Evolutionary conservation across 2,329 filamentous ascomycete genomes (phyloP), one percentile per base, ranked within the genome.

Genomic region (Colletotrichum tofieldiae): DNA sequence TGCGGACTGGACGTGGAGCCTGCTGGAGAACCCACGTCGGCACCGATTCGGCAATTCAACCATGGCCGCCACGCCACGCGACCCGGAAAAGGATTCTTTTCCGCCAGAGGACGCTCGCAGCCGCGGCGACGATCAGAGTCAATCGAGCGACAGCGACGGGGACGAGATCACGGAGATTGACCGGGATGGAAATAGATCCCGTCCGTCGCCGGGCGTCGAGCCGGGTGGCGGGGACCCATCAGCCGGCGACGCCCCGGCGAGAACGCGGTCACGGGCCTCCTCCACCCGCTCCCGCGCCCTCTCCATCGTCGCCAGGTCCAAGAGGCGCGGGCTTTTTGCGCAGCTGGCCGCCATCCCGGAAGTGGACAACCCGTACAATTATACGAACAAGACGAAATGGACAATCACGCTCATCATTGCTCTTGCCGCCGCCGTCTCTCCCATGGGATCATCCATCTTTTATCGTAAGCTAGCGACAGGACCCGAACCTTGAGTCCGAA

Each of bases 401-500:
- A 88, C 90, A 72, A 91, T 98, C 75, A 97, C 95, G 0, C 85
- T 90, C 45, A 89, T 96, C 59, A 89, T 98, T 56, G 93, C 94
- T 1, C 78, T 95, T 20, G 94, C 94, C 3, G 94, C 90, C 1
- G 91, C 92, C 18, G 93, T 90, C 0, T 94, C 93, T 0, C 95
- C 95, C 0, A 90, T 98, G 84, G 95, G 95, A 1, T 95, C 93
- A 37, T 90, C 93, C 1, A 95, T 98, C 66, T 91, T 98, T 69
- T 92, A 96, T 76, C 94, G 93, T 94, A 82, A 82, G 91, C 86
- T 35, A 16, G 18, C 32, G 5, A 29, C 3, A 26, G 41, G 18
- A 58, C 14, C 32, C 45, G 23, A 6, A n/a, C 4, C 12, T 37
- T 7, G 5, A 51, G 23, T 26, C 39, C 29, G n/a, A 61, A 32